Percentiles rank a stretch among this genome's conserved stretches.
These are phyloP conservation scores for Raffaelea albimanens DNA, from an alignment of 2,329 filamentous ascomycete species.

Conservation along the genomic window DNA sequence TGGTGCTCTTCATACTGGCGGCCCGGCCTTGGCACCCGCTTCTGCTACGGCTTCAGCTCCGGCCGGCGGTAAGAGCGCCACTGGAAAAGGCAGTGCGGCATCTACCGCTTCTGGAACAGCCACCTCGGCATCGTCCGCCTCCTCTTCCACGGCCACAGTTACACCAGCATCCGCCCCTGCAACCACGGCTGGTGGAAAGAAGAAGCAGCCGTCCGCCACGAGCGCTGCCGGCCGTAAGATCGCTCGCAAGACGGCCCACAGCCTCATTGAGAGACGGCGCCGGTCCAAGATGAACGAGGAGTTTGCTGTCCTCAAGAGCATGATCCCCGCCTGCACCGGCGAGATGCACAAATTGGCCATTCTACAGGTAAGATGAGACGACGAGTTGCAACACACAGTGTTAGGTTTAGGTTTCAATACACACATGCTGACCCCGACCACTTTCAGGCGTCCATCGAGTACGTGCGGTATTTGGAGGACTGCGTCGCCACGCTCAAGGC, in stretches of 20 bases:
- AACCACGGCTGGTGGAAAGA: slow-evolving; percentile 43
- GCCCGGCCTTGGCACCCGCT: not conserved
- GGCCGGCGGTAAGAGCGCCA: not conserved
- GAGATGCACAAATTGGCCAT: slow-evolving; percentile 99
- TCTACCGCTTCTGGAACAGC: slow-evolving; percentile 3
- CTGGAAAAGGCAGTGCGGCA: not conserved
- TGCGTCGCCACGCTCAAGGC: slow-evolving; percentile 74
- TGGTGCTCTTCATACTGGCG: too few relatives aligned
- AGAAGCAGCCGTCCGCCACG: slow-evolving; percentile 65
- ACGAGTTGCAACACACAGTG: too few relatives aligned
- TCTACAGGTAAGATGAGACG: slow-evolving; percentile 76
- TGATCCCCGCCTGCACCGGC: slow-evolving; percentile 92
- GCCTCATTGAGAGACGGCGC: slow-evolving; percentile 79
- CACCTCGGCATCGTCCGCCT: not conserved
- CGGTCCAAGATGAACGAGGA: slow-evolving; percentile 99
- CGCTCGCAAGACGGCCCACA: slow-evolving; percentile 91
- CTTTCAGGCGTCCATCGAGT: slow-evolving; percentile 85
- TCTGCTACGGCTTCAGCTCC: slow-evolving; percentile 8
- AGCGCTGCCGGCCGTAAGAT: slow-evolving; percentile 90
- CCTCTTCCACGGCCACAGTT: slow-evolving; percentile 2
- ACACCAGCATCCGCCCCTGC: slow-evolving; percentile 1
- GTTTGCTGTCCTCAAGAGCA: slow-evolving; percentile 82
- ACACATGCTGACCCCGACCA: not conserved
- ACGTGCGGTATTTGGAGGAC: slow-evolving; percentile 86
- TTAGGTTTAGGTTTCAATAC: too few relatives aligned